phyloP scores from a whole-genome alignment of 192 early-diverging fungal genomes.

The Thamnidium elegans region DNA sequence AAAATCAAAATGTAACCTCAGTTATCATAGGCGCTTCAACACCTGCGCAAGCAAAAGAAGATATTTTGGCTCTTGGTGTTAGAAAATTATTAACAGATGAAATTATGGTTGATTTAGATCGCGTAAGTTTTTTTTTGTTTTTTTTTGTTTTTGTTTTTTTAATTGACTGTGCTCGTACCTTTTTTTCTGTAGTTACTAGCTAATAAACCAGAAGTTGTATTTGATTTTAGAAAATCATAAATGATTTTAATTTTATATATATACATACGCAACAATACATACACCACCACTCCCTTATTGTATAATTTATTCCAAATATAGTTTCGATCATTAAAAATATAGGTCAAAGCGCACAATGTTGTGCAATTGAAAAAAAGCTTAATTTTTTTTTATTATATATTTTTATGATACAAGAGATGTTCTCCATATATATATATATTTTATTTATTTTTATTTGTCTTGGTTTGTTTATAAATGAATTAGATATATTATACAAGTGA shows the following conservation, averaged over 20 bases:
- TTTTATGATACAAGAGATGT: too few species aligned
- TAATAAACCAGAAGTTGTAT: conserved; percentile 62
- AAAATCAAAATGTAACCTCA: conserved; percentile 56
- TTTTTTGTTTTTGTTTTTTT: not conserved
- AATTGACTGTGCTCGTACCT: not conserved
- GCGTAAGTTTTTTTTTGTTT: conserved; percentile 22
- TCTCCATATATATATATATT: too few species aligned
- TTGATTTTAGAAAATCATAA: conserved; percentile 54
- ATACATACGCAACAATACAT: too few species aligned
- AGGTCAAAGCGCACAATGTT: too few species aligned
- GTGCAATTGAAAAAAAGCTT: too few species aligned
- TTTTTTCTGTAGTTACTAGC: conserved; percentile 42
- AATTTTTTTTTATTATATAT: too few species aligned
- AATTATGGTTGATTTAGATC: conserved; percentile 66
- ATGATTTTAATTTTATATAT: not conserved
- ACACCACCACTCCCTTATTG: too few species aligned
- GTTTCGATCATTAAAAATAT: too few species aligned
- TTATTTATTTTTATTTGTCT: too few species aligned
- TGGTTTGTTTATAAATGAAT: too few species aligned
- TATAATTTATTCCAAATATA: too few species aligned
- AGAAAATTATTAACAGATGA: conserved; percentile 63
- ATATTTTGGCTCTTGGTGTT: conserved; percentile 60
- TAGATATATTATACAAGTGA: too few species aligned
- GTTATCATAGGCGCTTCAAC: conserved; percentile 69
- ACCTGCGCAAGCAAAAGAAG: conserved; percentile 71